A percentile compares a stretch with the other conserved stretches of the same genome.
Evolutionary conservation across 1,139 yeast species (phyloP).

Genomic region (Candida mesenterica): DNA sequence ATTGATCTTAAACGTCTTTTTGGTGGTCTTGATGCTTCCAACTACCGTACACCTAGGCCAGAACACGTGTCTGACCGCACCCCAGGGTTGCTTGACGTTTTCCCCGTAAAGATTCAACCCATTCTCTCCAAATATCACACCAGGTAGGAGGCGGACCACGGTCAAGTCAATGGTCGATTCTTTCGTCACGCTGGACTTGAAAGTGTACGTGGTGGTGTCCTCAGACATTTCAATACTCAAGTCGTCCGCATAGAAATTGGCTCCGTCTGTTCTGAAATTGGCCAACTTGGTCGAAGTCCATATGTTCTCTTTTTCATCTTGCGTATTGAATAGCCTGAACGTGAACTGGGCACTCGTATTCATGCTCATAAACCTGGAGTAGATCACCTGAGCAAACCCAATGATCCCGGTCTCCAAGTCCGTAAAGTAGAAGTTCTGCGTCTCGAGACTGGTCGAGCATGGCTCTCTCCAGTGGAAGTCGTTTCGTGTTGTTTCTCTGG

Average conservation of each 20-base stretch:
- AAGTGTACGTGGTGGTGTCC: slow-evolving; percentile 52
- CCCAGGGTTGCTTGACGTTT: slow-evolving; percentile 86
- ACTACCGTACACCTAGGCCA: slow-evolving; percentile 84
- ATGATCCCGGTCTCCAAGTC: slow-evolving; percentile 59
- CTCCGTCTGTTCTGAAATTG: slow-evolving; percentile 73
- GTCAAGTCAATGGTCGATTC: slow-evolving; percentile 73
- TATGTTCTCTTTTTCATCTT: slow-evolving; percentile 47
- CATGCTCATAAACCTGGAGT: slow-evolving; percentile 88
- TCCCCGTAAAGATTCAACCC: slow-evolving; percentile 86
- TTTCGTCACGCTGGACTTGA: slow-evolving; percentile 65
- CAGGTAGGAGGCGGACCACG: slow-evolving; percentile 65
- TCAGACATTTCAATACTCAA: slow-evolving; percentile 59
- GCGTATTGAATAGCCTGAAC: slow-evolving; percentile 66
- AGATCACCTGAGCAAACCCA: slow-evolving; percentile 94
- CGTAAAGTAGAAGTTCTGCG: slow-evolving; percentile 86
- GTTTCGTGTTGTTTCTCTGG: slow-evolving; percentile 49
- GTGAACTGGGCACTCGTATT: slow-evolving; percentile 95
- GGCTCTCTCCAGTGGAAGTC: slow-evolving; percentile 82
- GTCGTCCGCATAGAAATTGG: slow-evolving; percentile 74
- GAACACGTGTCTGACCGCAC: slow-evolving; percentile 90
- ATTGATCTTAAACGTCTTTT: slow-evolving; percentile 33
- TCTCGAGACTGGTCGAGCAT: slow-evolving; percentile 84
- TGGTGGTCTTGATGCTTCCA: slow-evolving; percentile 55
- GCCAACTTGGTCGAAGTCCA: slow-evolving; percentile 94
- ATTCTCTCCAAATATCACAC: slow-evolving; percentile 86